Percentiles rank a stretch among this genome's conserved stretches.
phyloP scores from a whole-genome alignment of 768 basidiomycete genomes.

The Antrodiella citrinella region DNA sequence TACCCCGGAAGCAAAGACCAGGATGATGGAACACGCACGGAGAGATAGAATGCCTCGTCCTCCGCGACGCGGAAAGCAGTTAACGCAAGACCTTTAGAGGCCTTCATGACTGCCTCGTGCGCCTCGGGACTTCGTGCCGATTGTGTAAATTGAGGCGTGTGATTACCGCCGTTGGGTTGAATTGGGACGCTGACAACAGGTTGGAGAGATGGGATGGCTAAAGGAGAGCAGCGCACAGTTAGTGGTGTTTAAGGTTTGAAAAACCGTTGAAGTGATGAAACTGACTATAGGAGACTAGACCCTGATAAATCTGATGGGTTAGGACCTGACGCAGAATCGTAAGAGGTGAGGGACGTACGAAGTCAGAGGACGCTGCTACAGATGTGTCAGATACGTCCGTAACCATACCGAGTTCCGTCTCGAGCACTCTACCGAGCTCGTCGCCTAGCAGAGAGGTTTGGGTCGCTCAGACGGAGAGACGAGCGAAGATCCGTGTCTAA shows the following conservation, averaged over 20 bases:
- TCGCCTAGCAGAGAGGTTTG: constrained; percentile 38
- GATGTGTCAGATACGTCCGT: constrained; percentile 23
- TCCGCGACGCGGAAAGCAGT: constrained; percentile 52
- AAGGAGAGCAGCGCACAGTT: no score
- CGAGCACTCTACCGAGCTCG: constrained; percentile 41
- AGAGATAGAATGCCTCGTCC: constrained; percentile 46
- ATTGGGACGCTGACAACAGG: constrained; percentile 50
- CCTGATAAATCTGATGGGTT: constrained; percentile 34
- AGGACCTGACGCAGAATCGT: constrained; percentile 3
- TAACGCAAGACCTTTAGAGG: constrained; percentile 54
- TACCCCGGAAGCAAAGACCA: neutral
- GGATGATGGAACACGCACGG: constrained; percentile 28
- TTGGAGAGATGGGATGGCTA: constrained; percentile 20
- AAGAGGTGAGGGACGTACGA: constrained; percentile 43
- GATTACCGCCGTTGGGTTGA: constrained; percentile 61
- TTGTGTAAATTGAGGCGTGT: constrained; percentile 57
- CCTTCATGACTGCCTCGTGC: constrained; percentile 48
- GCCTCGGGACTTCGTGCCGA: constrained; percentile 55
- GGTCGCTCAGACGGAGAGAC: neutral
- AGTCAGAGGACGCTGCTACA: constrained; percentile 65
- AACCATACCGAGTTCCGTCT: constrained; percentile 35
- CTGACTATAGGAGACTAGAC: constrained; percentile 63
- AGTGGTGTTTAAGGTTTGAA: neutral
- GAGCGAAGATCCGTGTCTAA: neutral
- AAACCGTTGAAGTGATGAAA: constrained; percentile 19